Base-by-base conservation (phyloP, 768 basidiomycete species). In the Boletus vinaceobasis region DNA sequence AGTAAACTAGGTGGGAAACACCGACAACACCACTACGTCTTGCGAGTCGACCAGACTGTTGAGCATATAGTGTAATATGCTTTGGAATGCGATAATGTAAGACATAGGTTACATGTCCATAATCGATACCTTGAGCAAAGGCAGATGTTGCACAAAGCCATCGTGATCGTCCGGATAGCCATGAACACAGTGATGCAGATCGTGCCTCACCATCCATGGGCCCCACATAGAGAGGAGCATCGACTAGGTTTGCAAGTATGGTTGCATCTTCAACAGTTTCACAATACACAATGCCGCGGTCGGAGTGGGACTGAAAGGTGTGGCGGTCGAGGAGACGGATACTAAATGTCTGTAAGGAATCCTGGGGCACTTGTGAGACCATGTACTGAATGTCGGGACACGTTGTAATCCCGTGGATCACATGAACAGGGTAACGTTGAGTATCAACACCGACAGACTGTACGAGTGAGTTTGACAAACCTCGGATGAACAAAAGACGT, bases 71-170 rank as follows among this genome's bases (percentile, higher is more conserved):
- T 0, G 39, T 57, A 7, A 43, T 48, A 11, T 57, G 56, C 56
- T 57, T 57, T 1, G 46, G 51, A 1, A 57, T 35, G 1, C 40
- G 33, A n/a, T 31, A 53, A n/a, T 53, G 56, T 4, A 57, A 3
- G 5, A 57, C 47, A 11, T 54, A 54, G 6, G 52, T 49, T 1
- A 57, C 35, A 19, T 54, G 40, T 0, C 56, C 5, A 1, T 57
- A 57, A 9, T 54, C 42, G 26, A 54, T 49, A 7, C 56, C 56
- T 19, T 57, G 56, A 1, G 56, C 52, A 23, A 57, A 57, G 0
- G 52, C 42, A 0, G 43, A 57, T 4, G 43, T 57, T 0, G 52
- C 52, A 39, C 42, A 57, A n/a, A 53, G 33, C 56, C 56, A 57
- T 38, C 19, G n/a, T 3, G 52, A 53, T 4, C 5, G 1, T 5